A percentile compares a stretch with the other conserved stretches of the same genome.
These are phyloP conservation scores for Mimosa pudica DNA, from an alignment of 306 rosid genomes.

Conservation along the genomic window DNA sequence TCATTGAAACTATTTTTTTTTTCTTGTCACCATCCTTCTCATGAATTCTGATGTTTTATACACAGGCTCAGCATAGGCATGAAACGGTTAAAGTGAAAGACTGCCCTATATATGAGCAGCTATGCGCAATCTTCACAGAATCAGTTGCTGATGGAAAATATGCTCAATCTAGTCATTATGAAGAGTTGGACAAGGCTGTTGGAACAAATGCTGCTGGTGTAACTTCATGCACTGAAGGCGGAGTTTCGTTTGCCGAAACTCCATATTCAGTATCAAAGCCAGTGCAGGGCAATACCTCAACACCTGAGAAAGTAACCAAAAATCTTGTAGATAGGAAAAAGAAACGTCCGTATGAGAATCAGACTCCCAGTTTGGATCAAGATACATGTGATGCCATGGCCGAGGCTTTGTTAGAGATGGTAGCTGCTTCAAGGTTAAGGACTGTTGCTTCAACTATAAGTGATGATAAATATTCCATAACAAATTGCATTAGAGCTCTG, in stretches of 20 bases:
- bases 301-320: constrained; percentile 49
- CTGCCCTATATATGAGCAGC: constrained; percentile 84
- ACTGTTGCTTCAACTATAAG: constrained; percentile 35
- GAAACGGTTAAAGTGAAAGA: constrained; percentile 67
- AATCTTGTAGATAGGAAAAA: constrained; percentile 54
- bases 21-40: constrained; percentile 19
- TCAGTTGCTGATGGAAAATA: constrained; percentile 74
- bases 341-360: constrained; percentile 61
- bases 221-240: constrained; percentile 49
- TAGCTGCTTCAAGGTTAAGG: constrained; percentile 62
- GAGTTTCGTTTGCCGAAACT: constrained; percentile 42
- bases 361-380: constrained; percentile 50
- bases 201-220: constrained; percentile 42
- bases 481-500: constrained; percentile 72
- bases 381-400: constrained; percentile 62
- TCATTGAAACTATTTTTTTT: not conserved
- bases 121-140: constrained; percentile 73
- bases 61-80: constrained; percentile 61
- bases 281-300: constrained; percentile 40
- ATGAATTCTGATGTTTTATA: constrained; percentile 30
- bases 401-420: constrained; percentile 66
- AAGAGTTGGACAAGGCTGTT: constrained; percentile 59
- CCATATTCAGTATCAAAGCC: constrained; percentile 44
- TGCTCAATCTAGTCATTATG: constrained; percentile 86
- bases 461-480: constrained; percentile 65